Percentiles rank a stretch among this genome's conserved stretches.
Conservation (phyloP, 2,329 filamentous ascomycete species). For the Ophiocordyceps unilateralis region DNA sequence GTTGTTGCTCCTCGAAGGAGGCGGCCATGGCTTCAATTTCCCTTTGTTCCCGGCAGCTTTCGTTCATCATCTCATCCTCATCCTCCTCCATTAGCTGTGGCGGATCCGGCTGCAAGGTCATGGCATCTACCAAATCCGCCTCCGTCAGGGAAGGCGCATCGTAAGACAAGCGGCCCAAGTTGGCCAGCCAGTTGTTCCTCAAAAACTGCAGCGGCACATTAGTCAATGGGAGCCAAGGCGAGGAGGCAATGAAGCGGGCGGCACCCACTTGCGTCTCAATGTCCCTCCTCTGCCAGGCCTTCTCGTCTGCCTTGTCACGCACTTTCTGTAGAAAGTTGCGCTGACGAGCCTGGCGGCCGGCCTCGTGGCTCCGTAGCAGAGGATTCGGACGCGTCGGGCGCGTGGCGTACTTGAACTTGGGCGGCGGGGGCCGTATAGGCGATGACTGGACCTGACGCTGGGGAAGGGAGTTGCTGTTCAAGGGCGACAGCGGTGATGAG, state of each 20-base stretch:
- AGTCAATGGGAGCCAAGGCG: not conserved
- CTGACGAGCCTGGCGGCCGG: conserved; percentile 44
- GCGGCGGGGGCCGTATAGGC: conserved; percentile 19
- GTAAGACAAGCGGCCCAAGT: conserved; percentile 14
- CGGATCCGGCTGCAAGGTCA: conserved; percentile 15
- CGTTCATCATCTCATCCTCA: conserved; percentile 33
- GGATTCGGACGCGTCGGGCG: conserved; percentile 46
- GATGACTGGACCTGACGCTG: conserved; percentile 27
- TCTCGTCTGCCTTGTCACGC: conserved; percentile 41
- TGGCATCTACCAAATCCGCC: conserved; percentile 33
- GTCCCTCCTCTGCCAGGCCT: conserved; percentile 39
- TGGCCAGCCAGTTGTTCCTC: conserved; percentile 17
- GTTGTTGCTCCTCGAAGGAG: conserved; percentile 19
- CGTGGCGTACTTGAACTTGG: conserved; percentile 32
- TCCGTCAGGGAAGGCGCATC: conserved; percentile 26
- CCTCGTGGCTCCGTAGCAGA: conserved; percentile 41
- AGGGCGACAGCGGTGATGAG: conserved; percentile 27
- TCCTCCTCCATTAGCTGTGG: conserved; percentile 6
- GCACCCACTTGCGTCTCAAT: conserved; percentile 35
- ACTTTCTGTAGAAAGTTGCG: conserved; percentile 54
- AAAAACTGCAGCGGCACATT: conserved; percentile 12
- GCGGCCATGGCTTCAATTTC: conserved; percentile 41
- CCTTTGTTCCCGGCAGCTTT: conserved; percentile 30
- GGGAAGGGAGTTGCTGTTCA: conserved; percentile 22
- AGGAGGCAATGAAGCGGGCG: not conserved